Conservation (phyloP, 257 asterid species). For the Ophiorrhiza pumila region DNA sequence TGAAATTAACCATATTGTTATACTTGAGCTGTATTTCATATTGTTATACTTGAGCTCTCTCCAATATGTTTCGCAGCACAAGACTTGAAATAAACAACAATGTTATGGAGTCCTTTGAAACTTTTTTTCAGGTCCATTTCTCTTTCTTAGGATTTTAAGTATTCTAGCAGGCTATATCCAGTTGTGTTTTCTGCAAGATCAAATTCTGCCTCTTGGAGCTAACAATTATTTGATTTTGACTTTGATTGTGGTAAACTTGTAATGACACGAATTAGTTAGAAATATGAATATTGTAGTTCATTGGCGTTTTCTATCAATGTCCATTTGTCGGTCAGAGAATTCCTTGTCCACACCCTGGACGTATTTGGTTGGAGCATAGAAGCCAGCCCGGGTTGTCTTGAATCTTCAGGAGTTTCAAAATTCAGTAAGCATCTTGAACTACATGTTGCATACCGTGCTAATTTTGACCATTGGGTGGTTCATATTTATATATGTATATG, state of each 20-base stretch:
- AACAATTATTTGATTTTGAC: not conserved
- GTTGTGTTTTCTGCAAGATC: not conserved
- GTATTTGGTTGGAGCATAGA: conserved; percentile 99
- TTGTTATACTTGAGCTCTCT: too few species aligned
- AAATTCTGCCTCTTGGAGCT: not conserved
- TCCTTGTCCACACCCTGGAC: conserved; percentile 86
- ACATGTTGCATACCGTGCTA: not conserved
- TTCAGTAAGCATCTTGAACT: conserved; percentile 50
- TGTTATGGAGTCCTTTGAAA: too few species aligned
- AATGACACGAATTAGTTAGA: not conserved
- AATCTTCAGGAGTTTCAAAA: conserved; percentile 75
- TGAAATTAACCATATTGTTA: too few species aligned
- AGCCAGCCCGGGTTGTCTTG: conserved; percentile 90
- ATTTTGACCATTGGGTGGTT: not conserved
- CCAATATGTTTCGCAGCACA: too few species aligned
- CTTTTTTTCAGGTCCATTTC: not conserved
- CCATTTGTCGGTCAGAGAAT: conserved; percentile 60
- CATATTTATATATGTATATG: not conserved
- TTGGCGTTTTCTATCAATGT: conserved; percentile 1
- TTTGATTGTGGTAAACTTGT: not conserved
- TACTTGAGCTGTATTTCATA: too few species aligned
- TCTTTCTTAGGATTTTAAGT: too few species aligned
- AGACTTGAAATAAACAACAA: too few species aligned
- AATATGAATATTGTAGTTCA: not conserved
- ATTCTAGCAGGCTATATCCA: too few species aligned